Base-by-base conservation (phyloP, 257 asterid genomes). In the Capsicum pubescens region DNA sequence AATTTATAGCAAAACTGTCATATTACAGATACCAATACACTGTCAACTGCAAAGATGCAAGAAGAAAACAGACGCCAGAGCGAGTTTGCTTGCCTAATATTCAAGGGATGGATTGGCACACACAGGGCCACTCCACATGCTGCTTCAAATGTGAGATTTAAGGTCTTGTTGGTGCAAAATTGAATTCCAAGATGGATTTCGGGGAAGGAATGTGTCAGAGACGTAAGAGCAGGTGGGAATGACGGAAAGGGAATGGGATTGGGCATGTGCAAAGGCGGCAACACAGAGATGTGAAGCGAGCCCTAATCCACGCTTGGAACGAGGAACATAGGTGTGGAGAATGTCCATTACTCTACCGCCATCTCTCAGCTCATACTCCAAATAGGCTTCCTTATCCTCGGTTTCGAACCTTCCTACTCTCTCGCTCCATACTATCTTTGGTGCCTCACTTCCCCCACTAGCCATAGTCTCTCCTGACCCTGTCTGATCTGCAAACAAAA, bases 221-320 rank as follows among this genome's bases (percentile, higher is more conserved):
- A 94, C 95, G 48, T 96, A 96, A 67, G 99, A 94, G 92, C 99
- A 94, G 55, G 98, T 77, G 71, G 99, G 98, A 32, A 94, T 86
- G 88, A 95, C 86, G 79, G 91, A 85, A 9, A 92, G 84, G 59
- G 92, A 83, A 77, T 88, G 91, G 16, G 88, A 68, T 35, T 85
- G 93, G 70, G 99, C 98, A 50, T 96, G 97, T 36, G 93, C 78
- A 61, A 94, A 93, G 80, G 99, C 99, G 61, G 98, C 95, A 86
- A 87, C 89, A 82, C 97, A 93, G 86, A 95, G 95, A 36, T 86
- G 89, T 69, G 95, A 83, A 79, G 98, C 99, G 52, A 96, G 92
- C 60, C 98, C 98, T 46, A 90, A 86, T 50, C 99, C 98, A 71
- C 99, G 94, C 92, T 95, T 95, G 90, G 90, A 84, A 0, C 91